Conservation (phyloP, 352 stramenopile species). For the Globisporangium paroecandrum region DNA sequence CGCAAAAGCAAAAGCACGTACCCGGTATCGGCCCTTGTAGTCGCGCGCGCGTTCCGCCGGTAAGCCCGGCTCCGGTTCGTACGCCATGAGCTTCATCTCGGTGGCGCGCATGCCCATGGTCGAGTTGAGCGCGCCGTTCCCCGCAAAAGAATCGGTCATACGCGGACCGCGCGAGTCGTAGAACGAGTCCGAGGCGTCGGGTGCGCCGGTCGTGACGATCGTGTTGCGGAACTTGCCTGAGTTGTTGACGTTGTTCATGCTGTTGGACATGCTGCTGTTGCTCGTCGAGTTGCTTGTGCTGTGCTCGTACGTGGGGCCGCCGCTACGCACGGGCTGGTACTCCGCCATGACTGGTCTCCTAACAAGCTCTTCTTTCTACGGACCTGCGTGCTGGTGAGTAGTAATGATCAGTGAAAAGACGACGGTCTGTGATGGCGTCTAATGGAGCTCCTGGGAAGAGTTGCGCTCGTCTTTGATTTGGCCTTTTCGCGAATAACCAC, state of each 20-base stretch:
- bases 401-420: not conserved
- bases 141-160: conserved; percentile 5
- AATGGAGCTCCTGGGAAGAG: not conserved
- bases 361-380: not conserved
- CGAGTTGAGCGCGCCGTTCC: not conserved
- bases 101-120: conserved; percentile 29
- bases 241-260: not conserved
- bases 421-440: not conserved
- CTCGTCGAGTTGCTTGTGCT: not conserved
- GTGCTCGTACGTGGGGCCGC: conserved; percentile 1
- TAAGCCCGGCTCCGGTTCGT: conserved; percentile 33
- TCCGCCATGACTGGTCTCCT: not conserved
- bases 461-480: not conserved
- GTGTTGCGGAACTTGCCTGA: conserved; percentile 9
- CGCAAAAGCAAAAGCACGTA: conserved; percentile 17
- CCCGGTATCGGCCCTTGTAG: conserved; percentile 70
- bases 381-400: not conserved
- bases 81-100: conserved; percentile 59
- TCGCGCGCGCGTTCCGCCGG: conserved; percentile 45
- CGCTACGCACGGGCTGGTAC: conserved; percentile 1
- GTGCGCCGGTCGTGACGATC: conserved; percentile 1
- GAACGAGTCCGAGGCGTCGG: not conserved
- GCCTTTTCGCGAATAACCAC: conserved; percentile 6
- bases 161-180: conserved; percentile 1
- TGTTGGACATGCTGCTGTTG: not conserved